Percentiles rank a stretch among this genome's conserved stretches.
These are phyloP conservation scores for Aspergillus luchuensis DNA, from an alignment of 2,329 filamentous ascomycete species.

Conservation along the genomic window DNA sequence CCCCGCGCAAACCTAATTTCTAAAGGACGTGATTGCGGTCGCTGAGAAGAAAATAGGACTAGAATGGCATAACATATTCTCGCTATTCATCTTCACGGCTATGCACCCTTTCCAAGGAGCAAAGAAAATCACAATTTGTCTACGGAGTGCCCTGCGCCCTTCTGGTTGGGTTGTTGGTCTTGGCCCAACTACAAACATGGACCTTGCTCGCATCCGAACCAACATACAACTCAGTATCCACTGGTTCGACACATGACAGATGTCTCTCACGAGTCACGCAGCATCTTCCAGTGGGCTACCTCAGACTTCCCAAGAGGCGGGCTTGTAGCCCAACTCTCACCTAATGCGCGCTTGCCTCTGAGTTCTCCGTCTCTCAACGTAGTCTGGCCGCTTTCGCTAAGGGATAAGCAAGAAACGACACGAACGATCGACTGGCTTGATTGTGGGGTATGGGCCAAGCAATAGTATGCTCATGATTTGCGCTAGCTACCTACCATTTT, in stretches of 20 bases:
- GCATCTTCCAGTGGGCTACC: not conserved
- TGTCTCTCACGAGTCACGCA: not conserved
- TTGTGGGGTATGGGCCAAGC: constrained; percentile 1
- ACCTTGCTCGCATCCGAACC: constrained; percentile 12
- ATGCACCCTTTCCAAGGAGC: not conserved
- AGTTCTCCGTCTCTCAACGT: not conserved
- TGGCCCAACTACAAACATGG: constrained; percentile 3
- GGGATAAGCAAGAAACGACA: not conserved
- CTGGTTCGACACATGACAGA: constrained; percentile 2
- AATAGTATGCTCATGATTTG: not conserved
- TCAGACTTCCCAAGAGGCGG: not conserved
- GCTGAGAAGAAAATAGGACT: not conserved
- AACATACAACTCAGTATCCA: constrained; percentile 1
- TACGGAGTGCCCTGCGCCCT: not conserved
- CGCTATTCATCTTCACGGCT: not conserved
- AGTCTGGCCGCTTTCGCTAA: not conserved
- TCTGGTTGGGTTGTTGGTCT: constrained; percentile 8
- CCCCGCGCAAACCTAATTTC: not conserved
- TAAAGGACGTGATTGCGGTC: not conserved
- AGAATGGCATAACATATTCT: not conserved
- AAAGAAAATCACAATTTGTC: not conserved
- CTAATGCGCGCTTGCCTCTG: not conserved
- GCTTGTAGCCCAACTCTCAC: not conserved
- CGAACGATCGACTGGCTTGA: constrained; percentile 7
- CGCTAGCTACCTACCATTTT: not conserved